Base-by-base conservation (phyloP, 2,329 filamentous ascomycete species). In the Pseudogymnoascus sp. region DNA sequence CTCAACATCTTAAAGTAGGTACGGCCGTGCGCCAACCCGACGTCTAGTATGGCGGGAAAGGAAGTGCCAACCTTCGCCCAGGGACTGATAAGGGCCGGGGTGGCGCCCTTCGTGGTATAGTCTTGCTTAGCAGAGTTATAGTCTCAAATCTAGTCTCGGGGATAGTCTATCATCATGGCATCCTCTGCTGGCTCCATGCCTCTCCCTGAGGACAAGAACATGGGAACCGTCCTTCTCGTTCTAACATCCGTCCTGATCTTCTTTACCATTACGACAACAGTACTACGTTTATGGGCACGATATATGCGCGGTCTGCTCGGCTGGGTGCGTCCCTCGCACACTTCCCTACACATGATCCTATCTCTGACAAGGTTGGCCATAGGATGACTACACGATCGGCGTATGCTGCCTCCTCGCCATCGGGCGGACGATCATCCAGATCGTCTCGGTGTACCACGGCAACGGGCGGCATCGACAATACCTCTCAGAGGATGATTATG, bases 381-480 rank as follows among this genome's bases (percentile, higher is more conserved):
- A 45, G 40, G 76, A 78, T 65, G 76, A 77, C 64, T 73, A 73
- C 45, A 71, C 71, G 21, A 75, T 76, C 52, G 40, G 65, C n/a
- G 21, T 70, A 7, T 72, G 70, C 5, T 68, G 70, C 4, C 5
- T 71, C 6, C 67, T 76, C 3, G 70, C 69, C 36, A 67, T 72
- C 40, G 63, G 5, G 5, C 72, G 74, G 21, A 73, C 70, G 36
- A 69, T 59, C 9, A 65, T 74, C 8, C 73, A 76, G 60, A 70
- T 74, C 10, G 72, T 65, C 1, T 72, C 74, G 33, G 69, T 72
- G 0, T 64, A 64, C 6, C 66, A 72, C 33, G 76, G 75, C 4
- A 77, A 78, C 61, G 76, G 76, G 0, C 67, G 73, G 21, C 76
- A 77, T 61, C 69, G 72, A 42, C 70, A 69, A 66, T 77, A 71